Evolutionary conservation across 1,139 yeast genomes (phyloP).

Genomic region (Candida sp.): DNA sequence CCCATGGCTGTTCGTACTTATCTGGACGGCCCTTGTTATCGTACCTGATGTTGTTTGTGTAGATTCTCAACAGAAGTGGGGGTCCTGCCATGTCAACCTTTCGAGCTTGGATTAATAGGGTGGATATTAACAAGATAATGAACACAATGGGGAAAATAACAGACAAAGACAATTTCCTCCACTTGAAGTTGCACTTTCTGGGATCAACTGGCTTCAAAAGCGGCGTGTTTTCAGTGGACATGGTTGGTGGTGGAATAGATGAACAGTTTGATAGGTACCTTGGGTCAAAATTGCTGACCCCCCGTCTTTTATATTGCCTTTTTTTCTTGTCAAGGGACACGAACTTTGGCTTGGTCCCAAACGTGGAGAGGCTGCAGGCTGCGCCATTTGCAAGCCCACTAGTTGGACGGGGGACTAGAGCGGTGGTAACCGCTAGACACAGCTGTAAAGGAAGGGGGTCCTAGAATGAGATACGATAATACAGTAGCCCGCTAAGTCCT

Average conservation of each 20-base stretch:
- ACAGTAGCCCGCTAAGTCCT: no score
- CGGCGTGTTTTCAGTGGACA: constrained; percentile 2
- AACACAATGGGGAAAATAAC: neutral
- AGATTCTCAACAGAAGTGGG: constrained; percentile 22
- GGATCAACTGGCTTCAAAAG: neutral
- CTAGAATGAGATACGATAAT: no score
- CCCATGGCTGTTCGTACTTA: constrained; percentile 48
- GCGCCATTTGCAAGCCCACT: no score
- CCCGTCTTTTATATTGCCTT: neutral
- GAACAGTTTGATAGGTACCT: neutral
- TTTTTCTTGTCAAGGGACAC: neutral
- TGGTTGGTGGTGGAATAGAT: neutral
- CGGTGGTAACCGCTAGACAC: no score
- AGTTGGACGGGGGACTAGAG: no score
- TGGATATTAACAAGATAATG: neutral
- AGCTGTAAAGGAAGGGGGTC: no score
- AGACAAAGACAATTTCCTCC: neutral
- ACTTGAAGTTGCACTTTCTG: neutral
- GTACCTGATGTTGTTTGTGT: constrained; percentile 58
- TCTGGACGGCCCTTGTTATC: constrained; percentile 36
- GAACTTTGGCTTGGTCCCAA: neutral
- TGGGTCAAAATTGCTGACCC: neutral
- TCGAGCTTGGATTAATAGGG: neutral
- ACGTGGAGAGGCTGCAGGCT: neutral
- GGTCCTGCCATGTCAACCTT: neutral